Percentiles rank a stretch among this genome's conserved stretches.
These are phyloP conservation scores for Moesziomyces parantarcticus DNA, from an alignment of 1,284 basidiomycete species.

Conservation along the genomic window DNA sequence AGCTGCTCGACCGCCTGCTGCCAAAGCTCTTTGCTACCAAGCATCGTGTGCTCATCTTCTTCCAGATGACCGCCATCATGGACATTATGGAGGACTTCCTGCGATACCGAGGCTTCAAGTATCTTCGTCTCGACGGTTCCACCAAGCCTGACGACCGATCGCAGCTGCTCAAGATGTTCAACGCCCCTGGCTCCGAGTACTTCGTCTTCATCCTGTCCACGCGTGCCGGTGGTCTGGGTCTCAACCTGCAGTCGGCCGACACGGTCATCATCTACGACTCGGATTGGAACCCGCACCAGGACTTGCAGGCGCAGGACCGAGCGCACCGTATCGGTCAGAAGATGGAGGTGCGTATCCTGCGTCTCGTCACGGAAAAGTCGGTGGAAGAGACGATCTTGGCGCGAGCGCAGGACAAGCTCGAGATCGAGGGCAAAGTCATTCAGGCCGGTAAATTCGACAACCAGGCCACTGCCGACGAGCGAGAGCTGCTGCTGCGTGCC, in stretches of 20 bases:
- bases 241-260: constrained; percentile 98
- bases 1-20: constrained; percentile 89
- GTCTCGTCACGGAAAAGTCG: constrained; percentile 97
- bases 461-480: constrained; percentile 96
- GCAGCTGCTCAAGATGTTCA: constrained; percentile 87
- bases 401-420: constrained; percentile 93
- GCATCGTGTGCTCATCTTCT: constrained; percentile 97
- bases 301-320: constrained; percentile 84
- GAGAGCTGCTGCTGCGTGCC: constrained; percentile 89
- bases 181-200: constrained; percentile 87
- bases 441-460: constrained; percentile 97
- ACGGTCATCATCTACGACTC: constrained; percentile 93
- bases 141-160: constrained; percentile 99
- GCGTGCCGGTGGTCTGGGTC: constrained; percentile 93
- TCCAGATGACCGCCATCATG: constrained; percentile 99
- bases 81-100: constrained; percentile 99
- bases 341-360: constrained; percentile 93
- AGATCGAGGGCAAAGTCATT: constrained; percentile 95
- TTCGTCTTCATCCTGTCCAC: constrained; percentile 89
- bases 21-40: constrained; percentile 93
- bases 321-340: constrained; percentile 99
- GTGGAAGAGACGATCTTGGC: constrained; percentile 98
- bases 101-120: constrained; percentile 87
- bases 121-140: constrained; percentile 94
- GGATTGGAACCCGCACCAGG: constrained; percentile 70